Conservation (phyloP, 164 flowering plant species). For the Sedum album region DNA sequence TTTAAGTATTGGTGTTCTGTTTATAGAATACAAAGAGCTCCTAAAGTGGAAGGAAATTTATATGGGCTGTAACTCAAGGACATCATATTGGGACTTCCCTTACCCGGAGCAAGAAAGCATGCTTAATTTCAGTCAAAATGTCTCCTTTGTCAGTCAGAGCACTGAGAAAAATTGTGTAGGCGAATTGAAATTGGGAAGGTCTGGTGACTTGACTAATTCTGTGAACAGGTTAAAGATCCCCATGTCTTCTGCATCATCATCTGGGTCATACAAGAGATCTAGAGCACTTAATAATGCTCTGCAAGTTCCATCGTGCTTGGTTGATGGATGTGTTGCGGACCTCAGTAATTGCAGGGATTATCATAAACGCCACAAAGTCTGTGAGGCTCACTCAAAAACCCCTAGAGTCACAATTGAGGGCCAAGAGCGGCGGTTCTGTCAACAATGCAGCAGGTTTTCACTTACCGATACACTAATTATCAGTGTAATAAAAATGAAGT, state of each 20-base stretch:
- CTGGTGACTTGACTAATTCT: neutral
- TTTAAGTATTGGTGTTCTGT: neutral
- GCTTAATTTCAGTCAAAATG: neutral
- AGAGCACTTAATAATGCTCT: slow-evolving; percentile 17
- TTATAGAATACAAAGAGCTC: neutral
- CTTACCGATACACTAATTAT: too few relatives aligned
- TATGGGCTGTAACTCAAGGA: slow-evolving; percentile 13
- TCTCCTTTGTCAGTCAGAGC: slow-evolving; percentile 5
- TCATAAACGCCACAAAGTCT: slow-evolving; percentile 47
- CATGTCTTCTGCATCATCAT: slow-evolving; percentile 16
- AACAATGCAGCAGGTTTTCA: slow-evolving; percentile 46
- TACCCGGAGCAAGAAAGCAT: slow-evolving; percentile 12
- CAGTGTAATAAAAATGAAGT: too few relatives aligned
- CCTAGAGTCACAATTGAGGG: slow-evolving; percentile 32
- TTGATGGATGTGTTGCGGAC: slow-evolving; percentile 43
- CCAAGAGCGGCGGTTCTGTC: slow-evolving; percentile 40
- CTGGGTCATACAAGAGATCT: slow-evolving; percentile 27
- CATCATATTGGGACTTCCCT: slow-evolving; percentile 12
- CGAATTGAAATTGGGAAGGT: slow-evolving; percentile 13
- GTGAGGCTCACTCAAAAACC: slow-evolving; percentile 44
- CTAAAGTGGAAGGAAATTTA: slow-evolving; percentile 2
- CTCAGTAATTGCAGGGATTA: slow-evolving; percentile 46
- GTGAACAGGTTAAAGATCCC: slow-evolving; percentile 1
- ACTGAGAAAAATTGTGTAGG: slow-evolving; percentile 9
- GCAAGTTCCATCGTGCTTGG: slow-evolving; percentile 34